phyloP scores from a whole-genome alignment of 495 filamentous ascomycete genomes.

The Talaromyces wortmannii region DNA sequence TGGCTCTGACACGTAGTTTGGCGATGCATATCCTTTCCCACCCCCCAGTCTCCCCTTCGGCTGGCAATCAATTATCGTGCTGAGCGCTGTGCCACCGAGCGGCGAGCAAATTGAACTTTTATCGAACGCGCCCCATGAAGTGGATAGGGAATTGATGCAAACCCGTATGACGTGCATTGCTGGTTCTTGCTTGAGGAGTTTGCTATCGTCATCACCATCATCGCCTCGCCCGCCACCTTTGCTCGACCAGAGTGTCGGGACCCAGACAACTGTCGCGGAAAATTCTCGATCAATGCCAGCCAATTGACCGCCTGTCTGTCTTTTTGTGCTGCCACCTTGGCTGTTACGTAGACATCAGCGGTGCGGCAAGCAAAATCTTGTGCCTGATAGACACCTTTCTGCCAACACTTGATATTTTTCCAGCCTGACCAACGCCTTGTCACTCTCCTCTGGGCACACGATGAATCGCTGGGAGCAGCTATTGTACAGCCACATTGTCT shows the following conservation, averaged over 20 bases:
- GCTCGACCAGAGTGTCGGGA: neutral
- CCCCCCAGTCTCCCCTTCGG: slow-evolving; percentile 4
- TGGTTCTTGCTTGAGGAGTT: neutral
- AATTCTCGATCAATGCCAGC: slow-evolving; percentile 1
- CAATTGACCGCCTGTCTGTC: slow-evolving; percentile 4
- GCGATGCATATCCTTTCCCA: slow-evolving; percentile 4
- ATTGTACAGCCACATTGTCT: slow-evolving; percentile 14
- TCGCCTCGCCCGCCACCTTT: neutral
- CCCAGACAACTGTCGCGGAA: neutral
- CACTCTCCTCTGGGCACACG: slow-evolving; percentile 20
- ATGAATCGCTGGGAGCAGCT: slow-evolving; percentile 24
- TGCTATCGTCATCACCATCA: neutral
- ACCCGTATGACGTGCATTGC: slow-evolving; percentile 6
- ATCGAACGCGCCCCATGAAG: neutral
- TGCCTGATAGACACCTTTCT: slow-evolving; percentile 2
- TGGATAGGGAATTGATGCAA: neutral
- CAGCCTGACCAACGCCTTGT: slow-evolving; percentile 4
- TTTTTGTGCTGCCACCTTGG: neutral
- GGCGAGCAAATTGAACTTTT: neutral
- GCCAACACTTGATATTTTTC: neutral
- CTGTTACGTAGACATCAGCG: neutral
- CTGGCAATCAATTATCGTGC: neutral
- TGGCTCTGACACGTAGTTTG: slow-evolving; percentile 8
- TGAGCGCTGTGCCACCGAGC: neutral
- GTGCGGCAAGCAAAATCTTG: neutral